Evolutionary conservation across 305 asterid species (phyloP).

Genomic region (Petunia hybrid): DNA sequence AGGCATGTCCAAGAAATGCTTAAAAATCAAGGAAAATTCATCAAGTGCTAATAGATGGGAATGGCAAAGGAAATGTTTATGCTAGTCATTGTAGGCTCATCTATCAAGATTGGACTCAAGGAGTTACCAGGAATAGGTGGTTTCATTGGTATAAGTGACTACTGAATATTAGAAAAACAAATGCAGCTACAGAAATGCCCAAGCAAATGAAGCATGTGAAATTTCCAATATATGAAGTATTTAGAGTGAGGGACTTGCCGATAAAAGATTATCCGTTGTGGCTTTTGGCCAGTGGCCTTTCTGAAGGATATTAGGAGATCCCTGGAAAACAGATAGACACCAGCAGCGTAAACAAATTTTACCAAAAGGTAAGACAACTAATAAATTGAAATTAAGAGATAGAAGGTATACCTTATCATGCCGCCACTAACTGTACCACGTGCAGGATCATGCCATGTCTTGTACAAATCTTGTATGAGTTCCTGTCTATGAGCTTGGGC

Average conservation of each 20-base stretch:
- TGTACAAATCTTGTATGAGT: slow-evolving; percentile 91
- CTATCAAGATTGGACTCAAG: neutral
- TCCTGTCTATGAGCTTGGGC: slow-evolving; percentile 99
- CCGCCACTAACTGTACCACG: slow-evolving; percentile 98
- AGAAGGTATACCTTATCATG: slow-evolving; percentile 77
- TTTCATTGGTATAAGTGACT: neutral
- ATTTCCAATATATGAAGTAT: slow-evolving; percentile 7
- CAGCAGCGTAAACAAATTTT: slow-evolving; percentile 23
- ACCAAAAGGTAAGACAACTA: neutral
- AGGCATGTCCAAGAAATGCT: neutral
- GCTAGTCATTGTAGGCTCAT: neutral
- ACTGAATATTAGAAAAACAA: neutral
- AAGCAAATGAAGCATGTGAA: slow-evolving; percentile 2
- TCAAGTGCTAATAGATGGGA: neutral
- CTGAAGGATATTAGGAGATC: slow-evolving; percentile 97
- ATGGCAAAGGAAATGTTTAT: neutral
- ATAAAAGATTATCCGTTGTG: slow-evolving; percentile 98
- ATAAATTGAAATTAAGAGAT: neutral
- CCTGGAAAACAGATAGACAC: slow-evolving; percentile 50
- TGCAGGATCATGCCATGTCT: slow-evolving; percentile 95
- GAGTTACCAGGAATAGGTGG: neutral
- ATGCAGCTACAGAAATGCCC: neutral
- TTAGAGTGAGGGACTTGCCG: slow-evolving; percentile 52
- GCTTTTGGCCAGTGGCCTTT: slow-evolving; percentile 98
- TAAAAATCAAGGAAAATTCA: neutral